A percentile compares a stretch with the other conserved stretches of the same genome.
Evolutionary conservation across 106 monocot genomes (phyloP).

Genomic region (Gastrodia elata): DNA sequence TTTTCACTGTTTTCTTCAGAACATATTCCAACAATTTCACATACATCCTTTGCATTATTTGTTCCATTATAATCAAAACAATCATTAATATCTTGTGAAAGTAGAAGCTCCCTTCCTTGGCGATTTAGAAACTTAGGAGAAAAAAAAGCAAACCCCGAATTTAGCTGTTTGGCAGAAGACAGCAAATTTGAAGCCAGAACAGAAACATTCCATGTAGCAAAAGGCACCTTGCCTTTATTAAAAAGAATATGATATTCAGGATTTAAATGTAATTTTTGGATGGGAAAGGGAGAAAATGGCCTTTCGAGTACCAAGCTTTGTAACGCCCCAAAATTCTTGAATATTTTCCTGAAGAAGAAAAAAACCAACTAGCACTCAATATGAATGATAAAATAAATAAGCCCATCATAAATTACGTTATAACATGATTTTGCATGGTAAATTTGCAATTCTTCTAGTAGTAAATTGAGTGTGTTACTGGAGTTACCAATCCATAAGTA

Average conservation of each 20-base stretch:
- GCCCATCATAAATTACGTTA: not conserved
- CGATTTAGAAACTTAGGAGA: constrained; percentile 50
- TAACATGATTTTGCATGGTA: not conserved
- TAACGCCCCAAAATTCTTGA: constrained; percentile 36
- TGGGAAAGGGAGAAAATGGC: constrained; percentile 71
- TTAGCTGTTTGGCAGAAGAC: constrained; percentile 36
- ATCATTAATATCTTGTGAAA: constrained; percentile 31
- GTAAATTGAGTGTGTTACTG: not conserved
- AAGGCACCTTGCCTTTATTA: constrained; percentile 68
- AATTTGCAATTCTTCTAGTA: not conserved
- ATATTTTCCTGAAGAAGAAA: constrained; percentile 43
- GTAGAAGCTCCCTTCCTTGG: constrained; percentile 58
- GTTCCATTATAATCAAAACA: constrained; percentile 6
- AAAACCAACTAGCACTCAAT: not conserved
- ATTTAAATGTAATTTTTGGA: constrained; percentile 55
- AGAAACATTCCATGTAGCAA: constrained; percentile 60
- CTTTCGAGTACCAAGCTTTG: constrained; percentile 78
- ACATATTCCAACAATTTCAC: constrained; percentile 52
- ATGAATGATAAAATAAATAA: not conserved
- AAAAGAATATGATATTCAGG: constrained; percentile 44
- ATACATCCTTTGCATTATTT: constrained; percentile 22
- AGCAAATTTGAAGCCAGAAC: constrained; percentile 33
- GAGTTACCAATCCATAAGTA: not conserved
- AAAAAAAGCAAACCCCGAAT: constrained; percentile 66
- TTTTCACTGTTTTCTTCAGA: constrained; percentile 50